phyloP scores from a whole-genome alignment of 345 rosid genomes.

The Salix brachista region DNA sequence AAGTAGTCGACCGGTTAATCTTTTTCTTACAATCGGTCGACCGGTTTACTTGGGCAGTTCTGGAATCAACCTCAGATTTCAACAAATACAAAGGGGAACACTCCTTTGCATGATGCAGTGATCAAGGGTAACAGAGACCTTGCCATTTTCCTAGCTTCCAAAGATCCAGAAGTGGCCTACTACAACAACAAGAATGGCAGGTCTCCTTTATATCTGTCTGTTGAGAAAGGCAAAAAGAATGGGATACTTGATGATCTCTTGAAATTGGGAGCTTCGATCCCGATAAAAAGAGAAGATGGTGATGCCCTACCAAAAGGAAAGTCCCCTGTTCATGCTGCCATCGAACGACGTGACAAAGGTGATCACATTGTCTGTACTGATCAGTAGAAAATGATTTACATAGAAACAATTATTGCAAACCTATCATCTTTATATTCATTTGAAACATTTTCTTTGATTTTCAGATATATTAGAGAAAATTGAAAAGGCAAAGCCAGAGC shows the following conservation, averaged over 20 bases:
- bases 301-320: neutral
- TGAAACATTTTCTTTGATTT: neutral
- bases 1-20: no score
- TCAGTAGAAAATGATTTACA: neutral
- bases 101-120: neutral
- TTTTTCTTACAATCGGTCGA: no score
- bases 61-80: no score
- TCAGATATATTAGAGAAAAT: slow-evolving; percentile 13
- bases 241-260: neutral
- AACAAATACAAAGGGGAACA: neutral
- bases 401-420: neutral
- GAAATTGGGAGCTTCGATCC: neutral
- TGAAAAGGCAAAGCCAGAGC: neutral
- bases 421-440: neutral
- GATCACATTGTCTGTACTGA: neutral
- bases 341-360: neutral
- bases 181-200: neutral
- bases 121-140: neutral
- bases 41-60: no score
- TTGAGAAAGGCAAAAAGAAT: neutral
- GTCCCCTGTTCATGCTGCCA: neutral
- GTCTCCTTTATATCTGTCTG: slow-evolving; percentile 6
- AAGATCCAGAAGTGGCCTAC: neutral
- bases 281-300: neutral
- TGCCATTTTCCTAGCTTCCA: neutral